Evolutionary conservation across 768 basidiomycete species (phyloP).

Genomic region (Infundibulicybe gibba): DNA sequence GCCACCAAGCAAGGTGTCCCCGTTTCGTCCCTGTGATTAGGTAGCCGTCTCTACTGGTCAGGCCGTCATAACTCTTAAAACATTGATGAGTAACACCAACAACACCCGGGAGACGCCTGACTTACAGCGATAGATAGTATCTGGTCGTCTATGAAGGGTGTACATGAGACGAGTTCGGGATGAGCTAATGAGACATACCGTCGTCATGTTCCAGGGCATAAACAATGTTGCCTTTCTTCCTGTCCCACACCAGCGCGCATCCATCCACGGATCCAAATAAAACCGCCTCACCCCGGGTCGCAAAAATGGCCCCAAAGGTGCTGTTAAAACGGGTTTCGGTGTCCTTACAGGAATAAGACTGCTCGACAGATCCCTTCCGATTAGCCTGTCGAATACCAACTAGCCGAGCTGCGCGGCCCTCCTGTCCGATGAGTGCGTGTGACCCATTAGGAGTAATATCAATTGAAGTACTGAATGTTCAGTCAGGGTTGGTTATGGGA

Average conservation of each 20-base stretch:
- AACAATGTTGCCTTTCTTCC: conserved; percentile 44
- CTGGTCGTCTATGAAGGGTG: conserved; percentile 27
- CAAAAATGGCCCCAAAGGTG: conserved; percentile 51
- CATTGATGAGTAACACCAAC: background rate
- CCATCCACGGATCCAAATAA: conserved; percentile 54
- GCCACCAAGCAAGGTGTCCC: conserved; percentile 60
- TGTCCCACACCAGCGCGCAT: conserved; percentile 63
- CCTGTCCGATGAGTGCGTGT: conserved; percentile 51
- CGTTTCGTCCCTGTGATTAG: conserved; percentile 56
- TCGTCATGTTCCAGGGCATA: conserved; percentile 62
- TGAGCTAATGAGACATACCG: conserved; percentile 32
- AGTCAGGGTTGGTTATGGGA: background rate
- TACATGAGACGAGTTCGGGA: conserved; percentile 10
- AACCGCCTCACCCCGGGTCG: conserved; percentile 47
- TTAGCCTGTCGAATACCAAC: conserved; percentile 47
- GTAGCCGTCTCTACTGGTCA: conserved; percentile 31
- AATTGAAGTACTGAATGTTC: conserved; percentile 41
- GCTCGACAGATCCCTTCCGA: conserved; percentile 49
- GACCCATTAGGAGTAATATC: conserved; percentile 46
- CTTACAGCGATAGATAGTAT: conserved; percentile 40
- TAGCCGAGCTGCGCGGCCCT: conserved; percentile 45
- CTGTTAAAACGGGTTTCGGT: conserved; percentile 23
- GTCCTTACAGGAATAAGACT: conserved; percentile 46
- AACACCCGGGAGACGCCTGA: background rate
- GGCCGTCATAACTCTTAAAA: conserved; percentile 46